Base-by-base conservation (phyloP, 192 early-diverging fungal species). In the Backusella mclennaniae region DNA sequence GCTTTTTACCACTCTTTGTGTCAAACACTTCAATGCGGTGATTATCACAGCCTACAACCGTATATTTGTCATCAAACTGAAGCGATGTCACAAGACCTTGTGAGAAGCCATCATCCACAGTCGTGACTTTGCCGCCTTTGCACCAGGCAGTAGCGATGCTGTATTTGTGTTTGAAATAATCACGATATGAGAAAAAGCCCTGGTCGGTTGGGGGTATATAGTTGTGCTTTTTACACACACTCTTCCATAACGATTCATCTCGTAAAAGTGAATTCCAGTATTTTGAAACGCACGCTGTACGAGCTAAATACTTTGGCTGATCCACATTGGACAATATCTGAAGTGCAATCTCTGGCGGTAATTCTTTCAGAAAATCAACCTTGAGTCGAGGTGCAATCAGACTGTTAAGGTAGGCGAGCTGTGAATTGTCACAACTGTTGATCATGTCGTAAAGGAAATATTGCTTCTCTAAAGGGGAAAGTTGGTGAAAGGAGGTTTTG, bases 21-120 rank as follows among this genome's bases (percentile, higher is more conserved):
- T 96, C 96, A 82, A 96, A 98, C 46, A 99, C 94, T 77, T 95
- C 92, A 52, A 98, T 98, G 35, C 92, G 88, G 72, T 94, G 91
- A 49, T 97, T 96, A 82, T 99, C 98, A 21, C 95, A 92, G 36
- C 97, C 98, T 17, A 95, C 95, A 6, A 99, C 92, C 66, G 98
- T 96, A 82, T 95, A 94, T 66, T 95, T 91, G 33, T 90, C 89
- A 76, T 98, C 97, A 89, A 98, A 96, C 83, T 98, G 96, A 44
- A 99, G 85, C 67, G 95, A 96, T 9, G 98, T 99, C 19, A 98
- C 96, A 4, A 98, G 92, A 76, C 85, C 88, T 69, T 77, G 31
- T 23, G 38, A 72, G 69, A 77, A 56, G 19, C 76, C 44, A 63
- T 53, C 69, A 56, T 71, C 84, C 11, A 77, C 70, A 1, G 71